phyloP scores from a whole-genome alignment of 352 stramenopile genomes.

The Phytopythium boreale region DNA sequence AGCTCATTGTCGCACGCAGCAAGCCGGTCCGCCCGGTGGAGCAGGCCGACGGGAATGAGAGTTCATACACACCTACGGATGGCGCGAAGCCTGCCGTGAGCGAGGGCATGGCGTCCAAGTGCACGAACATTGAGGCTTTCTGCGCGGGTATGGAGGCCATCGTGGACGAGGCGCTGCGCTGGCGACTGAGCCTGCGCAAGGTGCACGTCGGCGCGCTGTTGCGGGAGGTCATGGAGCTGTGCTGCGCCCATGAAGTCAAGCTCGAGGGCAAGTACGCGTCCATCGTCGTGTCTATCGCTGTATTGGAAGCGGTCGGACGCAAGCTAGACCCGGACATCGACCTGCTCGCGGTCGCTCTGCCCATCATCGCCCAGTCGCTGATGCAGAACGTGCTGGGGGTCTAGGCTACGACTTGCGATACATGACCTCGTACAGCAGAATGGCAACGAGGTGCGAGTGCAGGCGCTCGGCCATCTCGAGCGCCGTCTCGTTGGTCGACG shows the following conservation, averaged over 20 bases:
- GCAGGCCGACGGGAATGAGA: neutral
- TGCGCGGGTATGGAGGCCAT: conserved; percentile 71
- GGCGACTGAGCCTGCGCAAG: conserved; percentile 62
- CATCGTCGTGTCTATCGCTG: conserved; percentile 92
- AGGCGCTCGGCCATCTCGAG: conserved; percentile 78
- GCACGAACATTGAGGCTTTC: conserved; percentile 71
- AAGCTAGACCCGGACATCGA: conserved; percentile 91
- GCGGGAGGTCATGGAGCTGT: conserved; percentile 86
- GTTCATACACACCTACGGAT: neutral
- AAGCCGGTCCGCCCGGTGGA: conserved; percentile 19
- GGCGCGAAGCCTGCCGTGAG: neutral
- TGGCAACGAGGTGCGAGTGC: conserved; percentile 66
- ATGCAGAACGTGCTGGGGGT: conserved; percentile 61
- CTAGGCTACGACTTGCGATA: conserved; percentile 37
- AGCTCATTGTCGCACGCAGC: conserved; percentile 71
- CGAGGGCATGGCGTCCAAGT: conserved; percentile 27
- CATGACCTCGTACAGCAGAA: conserved; percentile 71
- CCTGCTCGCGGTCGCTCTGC: conserved; percentile 85
- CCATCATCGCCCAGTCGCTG: conserved; percentile 92
- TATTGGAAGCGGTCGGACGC: conserved; percentile 91
- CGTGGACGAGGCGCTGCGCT: conserved; percentile 59
- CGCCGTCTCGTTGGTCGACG: conserved; percentile 69
- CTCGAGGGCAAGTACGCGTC: conserved; percentile 94
- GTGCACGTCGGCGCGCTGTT: conserved; percentile 75
- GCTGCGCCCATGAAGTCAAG: conserved; percentile 91